Conservation (phyloP, 2,329 filamentous ascomycete species). For the Cordyceps militaris region DNA sequence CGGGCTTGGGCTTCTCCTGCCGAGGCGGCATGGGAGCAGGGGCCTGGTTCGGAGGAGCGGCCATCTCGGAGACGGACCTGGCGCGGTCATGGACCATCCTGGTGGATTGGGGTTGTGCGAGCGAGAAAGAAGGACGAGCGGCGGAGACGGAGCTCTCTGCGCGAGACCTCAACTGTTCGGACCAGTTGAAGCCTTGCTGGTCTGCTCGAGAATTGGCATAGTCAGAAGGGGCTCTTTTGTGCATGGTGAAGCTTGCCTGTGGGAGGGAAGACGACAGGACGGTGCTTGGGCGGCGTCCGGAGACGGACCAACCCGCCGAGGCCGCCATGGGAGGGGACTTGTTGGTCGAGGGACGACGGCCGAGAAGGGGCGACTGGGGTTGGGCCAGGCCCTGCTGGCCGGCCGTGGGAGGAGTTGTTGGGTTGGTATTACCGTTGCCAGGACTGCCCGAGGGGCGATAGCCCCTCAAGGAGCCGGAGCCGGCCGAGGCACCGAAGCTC, state of each 20-base stretch:
- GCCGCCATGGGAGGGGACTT: slow-evolving; percentile 19
- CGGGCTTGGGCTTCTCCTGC: slow-evolving; percentile 56
- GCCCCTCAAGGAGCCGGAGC: slow-evolving; percentile 62
- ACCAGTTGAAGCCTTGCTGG: slow-evolving; percentile 89
- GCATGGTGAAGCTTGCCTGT: slow-evolving; percentile 55
- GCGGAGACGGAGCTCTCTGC: slow-evolving; percentile 70
- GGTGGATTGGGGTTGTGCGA: slow-evolving; percentile 38
- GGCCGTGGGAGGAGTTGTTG: slow-evolving; percentile 29
- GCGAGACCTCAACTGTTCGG: slow-evolving; percentile 86
- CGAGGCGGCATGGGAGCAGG: slow-evolving; percentile 39
- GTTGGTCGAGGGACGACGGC: slow-evolving; percentile 27
- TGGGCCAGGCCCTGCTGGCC: slow-evolving; percentile 17
- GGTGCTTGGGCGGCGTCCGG: slow-evolving; percentile 32
- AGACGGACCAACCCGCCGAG: slow-evolving; percentile 27
- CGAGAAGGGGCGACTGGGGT: slow-evolving; percentile 17
- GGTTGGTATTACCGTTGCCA: slow-evolving; percentile 54
- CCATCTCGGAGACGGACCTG: slow-evolving; percentile 62
- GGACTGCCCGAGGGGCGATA: slow-evolving; percentile 49
- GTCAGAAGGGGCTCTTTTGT: slow-evolving; percentile 58
- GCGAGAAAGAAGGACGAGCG: slow-evolving; percentile 51
- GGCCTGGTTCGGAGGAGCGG: slow-evolving; percentile 46
- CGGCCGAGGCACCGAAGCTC: slow-evolving; percentile 75
- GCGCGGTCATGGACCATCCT: slow-evolving; percentile 53
- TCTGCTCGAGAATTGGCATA: slow-evolving; percentile 57
- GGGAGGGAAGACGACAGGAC: slow-evolving; percentile 27